These are phyloP conservation scores for Diaporthe aspalathi DNA, from an alignment of 2,329 filamentous ascomycete genomes.

Conservation along the genomic window DNA sequence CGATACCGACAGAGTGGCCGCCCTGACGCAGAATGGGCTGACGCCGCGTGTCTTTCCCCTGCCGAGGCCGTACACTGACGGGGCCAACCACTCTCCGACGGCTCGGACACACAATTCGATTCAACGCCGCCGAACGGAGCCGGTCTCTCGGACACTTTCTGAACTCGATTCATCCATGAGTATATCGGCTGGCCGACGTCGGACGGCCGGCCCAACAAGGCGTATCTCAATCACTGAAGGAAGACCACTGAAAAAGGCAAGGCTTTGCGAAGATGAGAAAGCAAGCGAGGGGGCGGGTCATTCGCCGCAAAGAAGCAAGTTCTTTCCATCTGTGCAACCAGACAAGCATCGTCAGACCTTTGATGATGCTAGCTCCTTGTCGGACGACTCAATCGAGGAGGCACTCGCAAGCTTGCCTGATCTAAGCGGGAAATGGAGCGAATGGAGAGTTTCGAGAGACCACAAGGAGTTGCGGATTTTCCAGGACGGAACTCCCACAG, in stretches of 20 bases:
- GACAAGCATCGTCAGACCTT: constrained; percentile 47
- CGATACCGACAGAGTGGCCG: constrained; percentile 60
- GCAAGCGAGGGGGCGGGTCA: constrained; percentile 46
- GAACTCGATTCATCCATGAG: constrained; percentile 33
- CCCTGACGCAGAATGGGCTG: constrained; percentile 60
- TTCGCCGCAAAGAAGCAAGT: constrained; percentile 62
- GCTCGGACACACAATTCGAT: constrained; percentile 52
- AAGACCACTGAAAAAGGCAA: constrained; percentile 67
- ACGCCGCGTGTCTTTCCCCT: constrained; percentile 69
- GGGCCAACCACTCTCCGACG: constrained; percentile 41
- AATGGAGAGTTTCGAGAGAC: constrained; percentile 50
- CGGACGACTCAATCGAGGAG: constrained; percentile 69
- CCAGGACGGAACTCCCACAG: constrained; percentile 47
- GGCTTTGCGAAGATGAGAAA: constrained; percentile 60
- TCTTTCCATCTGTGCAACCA: constrained; percentile 56
- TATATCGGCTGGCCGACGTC: constrained; percentile 41
- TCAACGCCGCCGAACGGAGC: constrained; percentile 64
- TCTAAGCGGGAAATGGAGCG: constrained; percentile 58
- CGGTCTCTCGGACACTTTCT: constrained; percentile 57
- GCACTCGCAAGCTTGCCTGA: constrained; percentile 64
- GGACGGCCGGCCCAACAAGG: constrained; percentile 44
- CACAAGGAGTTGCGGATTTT: constrained; percentile 60
- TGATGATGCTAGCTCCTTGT: constrained; percentile 59
- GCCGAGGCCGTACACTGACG: constrained; percentile 66
- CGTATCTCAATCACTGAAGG: constrained; percentile 39